Base-by-base conservation (phyloP, 805 yeast species). In the Tetrapisispora nanseiensis region DNA sequence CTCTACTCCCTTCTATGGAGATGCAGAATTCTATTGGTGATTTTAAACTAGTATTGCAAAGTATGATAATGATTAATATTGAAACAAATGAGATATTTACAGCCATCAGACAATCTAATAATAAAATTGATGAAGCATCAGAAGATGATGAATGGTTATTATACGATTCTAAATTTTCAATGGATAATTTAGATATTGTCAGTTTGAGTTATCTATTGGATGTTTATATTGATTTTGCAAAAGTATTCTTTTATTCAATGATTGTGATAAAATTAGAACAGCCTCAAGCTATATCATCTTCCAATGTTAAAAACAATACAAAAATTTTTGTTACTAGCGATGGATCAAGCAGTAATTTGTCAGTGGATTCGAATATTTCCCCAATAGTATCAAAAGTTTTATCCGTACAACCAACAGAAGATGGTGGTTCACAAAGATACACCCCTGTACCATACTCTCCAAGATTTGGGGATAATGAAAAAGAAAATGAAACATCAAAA, bases 71-170 rank as follows among this genome's bases (percentile, higher is more conserved):
- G n/a, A 46, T 52, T 6, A 50, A 57, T 40, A 51, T 56, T 7
- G 50, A 39, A 2, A 48, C 56, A 2, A 49, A 49, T n/a, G 57
- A 55, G 35, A 46, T 56, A 16, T 50, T 45, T 28, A 62, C 66
- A 2, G 65, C 64, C 1, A 57, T 62, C 2, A 56, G 63, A 37
- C 63, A 62, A 40, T 51, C 54, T 7, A 49, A 50, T 29, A 55
- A 52, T 37, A 54, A 51, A 28, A 56, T 57, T 1, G 48, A 51
- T 18, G 51, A 46, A 8, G 64, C 65, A 4, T 51, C 56, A 45
- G 52, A 62, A 30, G 56, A 57, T 13, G 70, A 67, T 37, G 70
- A 67, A 35, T 68, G 72, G 72, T 46, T 67, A 12, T 46, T 67
- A 5, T 68, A 67, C 41, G 72, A 68, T 47, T 55, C 62, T 3